Conservation (phyloP, 495 filamentous ascomycete genomes). For the Aspergillus bertholletiae region DNA sequence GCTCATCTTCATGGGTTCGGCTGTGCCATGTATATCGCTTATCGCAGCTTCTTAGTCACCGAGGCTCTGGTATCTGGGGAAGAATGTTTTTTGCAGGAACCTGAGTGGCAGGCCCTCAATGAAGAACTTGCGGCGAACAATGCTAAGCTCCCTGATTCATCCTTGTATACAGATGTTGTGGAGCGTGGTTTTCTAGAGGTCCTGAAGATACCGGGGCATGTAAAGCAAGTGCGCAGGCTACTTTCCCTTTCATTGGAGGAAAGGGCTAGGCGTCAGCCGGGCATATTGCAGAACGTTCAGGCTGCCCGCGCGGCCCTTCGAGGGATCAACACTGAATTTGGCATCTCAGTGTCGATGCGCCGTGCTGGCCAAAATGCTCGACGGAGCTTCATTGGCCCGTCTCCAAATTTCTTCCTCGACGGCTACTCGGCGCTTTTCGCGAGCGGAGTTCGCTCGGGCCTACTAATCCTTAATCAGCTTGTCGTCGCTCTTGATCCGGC, state of each 20-base stretch:
- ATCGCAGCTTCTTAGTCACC: constrained; percentile 29
- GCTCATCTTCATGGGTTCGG: constrained; percentile 31
- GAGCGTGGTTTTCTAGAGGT: constrained; percentile 28
- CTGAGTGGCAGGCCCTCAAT: constrained; percentile 33
- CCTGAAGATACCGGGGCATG: constrained; percentile 22
- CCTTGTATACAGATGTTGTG: constrained; percentile 25
- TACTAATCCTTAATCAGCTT: constrained; percentile 24
- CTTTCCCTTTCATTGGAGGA: constrained; percentile 2
- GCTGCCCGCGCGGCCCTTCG: constrained; percentile 23
- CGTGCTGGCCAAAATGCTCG: constrained; percentile 17
- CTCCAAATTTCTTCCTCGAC: constrained; percentile 26
- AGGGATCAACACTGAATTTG: constrained; percentile 26
- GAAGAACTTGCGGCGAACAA: constrained; percentile 25
- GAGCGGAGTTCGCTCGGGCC: constrained; percentile 22
- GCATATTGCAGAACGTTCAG: constrained; percentile 16
- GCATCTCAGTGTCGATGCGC: constrained; percentile 21
- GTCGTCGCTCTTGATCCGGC: constrained; percentile 23
- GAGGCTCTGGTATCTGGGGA: constrained; percentile 23
- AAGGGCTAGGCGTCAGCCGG: constrained; percentile 5
- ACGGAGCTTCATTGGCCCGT: constrained; percentile 23
- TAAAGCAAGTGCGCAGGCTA: constrained; percentile 22
- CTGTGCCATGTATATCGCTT: constrained; percentile 29
- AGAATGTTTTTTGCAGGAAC: constrained; percentile 29
- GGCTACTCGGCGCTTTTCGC: constrained; percentile 21
- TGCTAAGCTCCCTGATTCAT: constrained; percentile 27